phyloP scores from a whole-genome alignment of 2,329 filamentous ascomycete genomes.

The Aspergillus sp. region DNA sequence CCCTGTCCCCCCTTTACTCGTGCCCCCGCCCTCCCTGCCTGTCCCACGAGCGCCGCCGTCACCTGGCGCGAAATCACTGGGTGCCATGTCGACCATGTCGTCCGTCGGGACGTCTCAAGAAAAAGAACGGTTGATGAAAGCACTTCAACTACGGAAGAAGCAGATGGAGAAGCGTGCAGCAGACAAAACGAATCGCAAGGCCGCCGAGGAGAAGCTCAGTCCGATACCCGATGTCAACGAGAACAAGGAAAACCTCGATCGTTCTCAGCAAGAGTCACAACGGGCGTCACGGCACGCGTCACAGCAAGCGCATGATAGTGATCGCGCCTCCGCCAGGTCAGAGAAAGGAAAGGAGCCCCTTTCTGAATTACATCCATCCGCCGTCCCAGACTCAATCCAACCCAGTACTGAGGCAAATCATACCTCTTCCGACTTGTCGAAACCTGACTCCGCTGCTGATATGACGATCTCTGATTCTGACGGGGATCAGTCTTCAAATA shows the following conservation, averaged over 20 bases:
- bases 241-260: conserved; percentile 22
- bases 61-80: conserved; percentile 35
- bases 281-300: no score
- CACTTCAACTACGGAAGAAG: conserved; percentile 79
- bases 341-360: conserved; percentile 9
- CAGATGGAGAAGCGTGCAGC: conserved; percentile 46
- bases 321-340: conserved; percentile 4
- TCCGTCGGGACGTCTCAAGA: conserved; percentile 66
- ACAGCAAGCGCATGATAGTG: no score
- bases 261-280: conserved; percentile 9
- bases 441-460: conserved; percentile 17
- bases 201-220: conserved; percentile 8
- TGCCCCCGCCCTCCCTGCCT: conserved; percentile 28
- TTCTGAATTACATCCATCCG: conserved; percentile 6
- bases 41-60: conserved; percentile 27
- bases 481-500: conserved; percentile 9
- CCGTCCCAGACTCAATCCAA: conserved; percentile 1
- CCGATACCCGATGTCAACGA: conserved; percentile 7
- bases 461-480: conserved; percentile 10
- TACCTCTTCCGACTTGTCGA: conserved; percentile 8
- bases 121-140: conserved; percentile 87
- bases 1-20: conserved; percentile 30
- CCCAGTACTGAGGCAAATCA: conserved; percentile 3
- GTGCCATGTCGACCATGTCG: conserved; percentile 34
- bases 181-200: conserved; percentile 18